Base-by-base conservation (phyloP, 75 land plant species). In the Pinus albicaulis region DNA sequence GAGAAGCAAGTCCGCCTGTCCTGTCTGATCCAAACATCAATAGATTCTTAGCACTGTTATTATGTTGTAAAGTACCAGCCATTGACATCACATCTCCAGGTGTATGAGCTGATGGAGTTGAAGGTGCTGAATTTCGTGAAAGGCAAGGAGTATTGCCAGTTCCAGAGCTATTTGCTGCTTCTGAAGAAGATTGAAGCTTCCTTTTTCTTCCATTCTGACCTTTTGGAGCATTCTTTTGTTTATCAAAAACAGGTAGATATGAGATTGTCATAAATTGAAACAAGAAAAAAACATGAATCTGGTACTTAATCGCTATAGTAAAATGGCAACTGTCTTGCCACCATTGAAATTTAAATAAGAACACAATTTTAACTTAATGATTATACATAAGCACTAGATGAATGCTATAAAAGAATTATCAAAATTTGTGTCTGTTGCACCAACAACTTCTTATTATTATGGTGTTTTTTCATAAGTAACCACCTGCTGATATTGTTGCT, bases 141-240 rank as follows among this genome's bases (percentile, higher is more conserved):
- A 92, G 95, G 2, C 95, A 93, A 36, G 93, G 83, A 59, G 91
- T 93, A 57, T 93, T 93, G 55, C 88, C 99, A 73, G 99, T 98
- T 79, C 99, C 99, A 28, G 99, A 89, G 77, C 99, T 98, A 80
- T 91, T 98, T 28, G 99, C 98, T 70, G 99, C 98, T 63, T 96
- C 99, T 52, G 99, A 98, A 61, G 98, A 91, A 15, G 82, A 91
- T 73, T 87, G 91, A 62, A 90, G 97, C 86, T 94, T 92, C 73
- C 97, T 84, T 72, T 93, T 94, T 62, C 99, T 88, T 22, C 86
- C 92, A 82, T 73, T 78, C 76, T 92, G 96, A 74, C 74, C 87
- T 75, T 98, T 98, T 62, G 91, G 90, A 85, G 84, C 87, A 78
- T 78, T 75, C 99, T 95, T 76, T 66, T 77, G 76, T 57, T 2